Base-by-base conservation (phyloP, 768 basidiomycete species). In the Trametes gibbosa region DNA sequence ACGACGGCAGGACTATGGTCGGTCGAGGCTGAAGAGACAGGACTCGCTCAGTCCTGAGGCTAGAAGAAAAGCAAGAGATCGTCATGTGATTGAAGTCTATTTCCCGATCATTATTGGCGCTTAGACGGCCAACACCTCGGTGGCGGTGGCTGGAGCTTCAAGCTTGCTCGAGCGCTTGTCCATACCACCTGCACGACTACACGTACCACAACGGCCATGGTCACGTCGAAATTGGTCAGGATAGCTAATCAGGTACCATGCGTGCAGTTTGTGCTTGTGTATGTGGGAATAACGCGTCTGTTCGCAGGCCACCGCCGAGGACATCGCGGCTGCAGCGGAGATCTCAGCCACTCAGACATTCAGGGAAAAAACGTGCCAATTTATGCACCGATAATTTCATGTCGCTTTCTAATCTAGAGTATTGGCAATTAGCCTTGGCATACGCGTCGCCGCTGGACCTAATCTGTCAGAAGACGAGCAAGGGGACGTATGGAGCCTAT, bases 401-500 rank as follows among this genome's bases (percentile, higher is more conserved):
- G 29, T 4, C 29, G 29, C 29, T 10, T 10, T 32, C 4, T 4
- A 32, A 10, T 32, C 29, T 10, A 5, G 29, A 32, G 5, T 10
- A 32, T 9, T 40, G 1, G 24, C 16, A 39, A 39, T 39, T 23
- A 61, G 54, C 6, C 49, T 48, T 14, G 0, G 2, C 1, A 5
- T 49, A 24, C 43, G 45, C 10, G 50, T 62, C 24, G 10, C 16
- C 23, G 10, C 19, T 23, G 45, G 78, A 1, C 60, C 63, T 19
- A 74, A 76, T 10, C 60, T 86, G 32, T 56, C 68, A 25, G 63
- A 70, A 3, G 60, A 65, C 14, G 73, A 79, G 45, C 74, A 76
- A 27, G 68, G 72, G 10, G 69, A 70, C n/a, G 76, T 88, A 40
- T 89, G 85, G 84, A 50, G 40, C 0, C 56, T 79, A 8, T 68